Conservation (phyloP, 805 yeast genomes). For the Kuraishia hungarica region DNA sequence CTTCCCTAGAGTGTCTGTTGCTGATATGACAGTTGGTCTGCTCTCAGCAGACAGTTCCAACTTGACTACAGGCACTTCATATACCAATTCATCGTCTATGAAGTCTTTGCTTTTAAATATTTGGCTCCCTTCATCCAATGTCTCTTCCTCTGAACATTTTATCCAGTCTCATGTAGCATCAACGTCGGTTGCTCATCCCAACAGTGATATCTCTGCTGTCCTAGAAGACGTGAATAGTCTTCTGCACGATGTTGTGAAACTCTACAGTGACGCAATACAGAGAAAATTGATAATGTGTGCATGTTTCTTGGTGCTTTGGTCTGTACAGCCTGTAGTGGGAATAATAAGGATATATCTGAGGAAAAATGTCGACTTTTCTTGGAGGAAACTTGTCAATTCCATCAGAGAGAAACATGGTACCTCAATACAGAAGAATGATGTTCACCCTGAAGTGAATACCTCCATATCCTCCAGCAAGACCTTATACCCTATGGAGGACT, state of each 20-base stretch:
- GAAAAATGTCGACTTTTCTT: not conserved
- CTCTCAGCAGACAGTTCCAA: not conserved
- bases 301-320: not conserved
- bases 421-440: not conserved
- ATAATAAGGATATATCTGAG: not conserved
- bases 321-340: not conserved
- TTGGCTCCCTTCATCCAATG: too few species aligned
- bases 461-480: not conserved
- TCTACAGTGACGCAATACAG: not conserved
- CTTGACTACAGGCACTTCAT: not conserved
- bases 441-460: not conserved
- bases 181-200: not conserved
- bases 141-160: not conserved
- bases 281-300: not conserved
- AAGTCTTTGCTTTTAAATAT: not conserved
- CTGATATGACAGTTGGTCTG: not conserved
- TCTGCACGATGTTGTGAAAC: not conserved
- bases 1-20: slow-evolving; percentile 42
- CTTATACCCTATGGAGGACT: not conserved
- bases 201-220: not conserved
- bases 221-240: not conserved
- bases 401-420: not conserved
- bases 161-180: not conserved
- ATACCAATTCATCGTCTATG: not conserved
- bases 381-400: not conserved